Conservation (phyloP, 2,329 filamentous ascomycete species). For the Cladophialophora chaetospira region DNA sequence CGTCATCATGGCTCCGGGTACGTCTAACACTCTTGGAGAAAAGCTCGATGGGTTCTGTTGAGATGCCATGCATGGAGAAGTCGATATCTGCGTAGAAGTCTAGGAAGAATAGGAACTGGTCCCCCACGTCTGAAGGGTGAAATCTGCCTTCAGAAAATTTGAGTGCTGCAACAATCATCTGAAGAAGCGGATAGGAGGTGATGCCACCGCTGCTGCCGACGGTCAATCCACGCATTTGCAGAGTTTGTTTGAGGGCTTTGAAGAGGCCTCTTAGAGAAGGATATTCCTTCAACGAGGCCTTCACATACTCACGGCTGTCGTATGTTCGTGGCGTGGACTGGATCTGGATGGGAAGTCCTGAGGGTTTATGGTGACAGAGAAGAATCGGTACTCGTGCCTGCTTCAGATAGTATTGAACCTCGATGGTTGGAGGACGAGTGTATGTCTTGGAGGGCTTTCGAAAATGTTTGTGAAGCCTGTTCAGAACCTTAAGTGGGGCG, state of each 20-base stretch:
- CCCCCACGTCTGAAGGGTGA: constrained; percentile 37
- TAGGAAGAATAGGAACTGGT: constrained; percentile 53
- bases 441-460: constrained; percentile 7
- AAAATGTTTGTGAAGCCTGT: constrained; percentile 13
- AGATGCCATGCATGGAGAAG: constrained; percentile 50
- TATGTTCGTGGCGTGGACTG: constrained; percentile 48
- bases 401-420: constrained; percentile 18
- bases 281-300: constrained; percentile 51
- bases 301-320: constrained; percentile 47
- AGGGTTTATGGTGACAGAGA: constrained; percentile 45
- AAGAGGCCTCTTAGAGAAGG: constrained; percentile 55
- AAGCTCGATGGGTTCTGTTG: constrained; percentile 50
- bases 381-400: constrained; percentile 39
- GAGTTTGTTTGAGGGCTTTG: constrained; percentile 50
- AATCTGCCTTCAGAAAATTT: constrained; percentile 45
- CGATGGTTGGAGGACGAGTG: constrained; percentile 9
- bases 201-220: constrained; percentile 54
- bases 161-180: constrained; percentile 59
- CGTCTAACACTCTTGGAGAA: constrained; percentile 42
- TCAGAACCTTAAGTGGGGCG: constrained; percentile 13
- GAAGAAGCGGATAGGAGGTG: constrained; percentile 57
- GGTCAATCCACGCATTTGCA: constrained; percentile 54
- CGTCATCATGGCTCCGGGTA: not conserved
- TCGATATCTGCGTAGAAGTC: constrained; percentile 53
- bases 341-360: constrained; percentile 56